Evolutionary conservation across 1,284 basidiomycete species (phyloP), one percentile per base, ranked within the genome.

Genomic region (Quambalaria eucalypti): DNA sequence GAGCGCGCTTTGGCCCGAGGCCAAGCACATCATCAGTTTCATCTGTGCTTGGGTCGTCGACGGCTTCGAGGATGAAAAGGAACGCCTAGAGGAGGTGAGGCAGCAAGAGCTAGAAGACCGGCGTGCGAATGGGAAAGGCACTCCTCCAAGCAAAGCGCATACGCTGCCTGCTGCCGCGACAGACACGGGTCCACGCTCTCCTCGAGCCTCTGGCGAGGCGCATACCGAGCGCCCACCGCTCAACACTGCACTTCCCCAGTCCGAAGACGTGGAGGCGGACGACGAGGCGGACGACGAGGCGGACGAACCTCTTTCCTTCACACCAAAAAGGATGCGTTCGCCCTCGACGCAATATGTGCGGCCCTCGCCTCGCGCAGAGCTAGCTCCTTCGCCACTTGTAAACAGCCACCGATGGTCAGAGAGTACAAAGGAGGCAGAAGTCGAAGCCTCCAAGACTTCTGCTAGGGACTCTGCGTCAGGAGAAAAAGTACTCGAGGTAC

Each of bases 11-110:
- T 87, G 97, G 85, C 81, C 78, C 40, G 90, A 93, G 70, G 88
- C 88, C 28, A 81, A 80, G 62, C 82, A 82, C 54, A 89, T 88
- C 46, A 87, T 96, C 63, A 81, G 86, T 60, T 88, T 92, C 67
- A 81, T 95, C 65, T 90, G 86, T n/a, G 87, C 87, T 61, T 96
- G 91, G 90, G 92, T 95, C 59, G 82, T 84, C 68, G 83, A 85
- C 59, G 82, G 84, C 26, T 96, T 97, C 73, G 81, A 79, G 69
- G 62, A 66, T 49, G 57, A 53, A 28, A 49, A 53, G 33, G 61
- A 61, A 23, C 52, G 54, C 47, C 48, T 60, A 23, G n/a, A 21
- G 44, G 56, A 61, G 40, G 57, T 33, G 25, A 51, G 28, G 46
- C 33, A 36, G 26, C 53, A 51, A 12, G 42, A 48, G 30, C 51